Evolutionary conservation across 1,284 basidiomycete species (phyloP), one percentile per base, ranked within the genome.

Genomic region (Phellopilus nigrolimitatus): DNA sequence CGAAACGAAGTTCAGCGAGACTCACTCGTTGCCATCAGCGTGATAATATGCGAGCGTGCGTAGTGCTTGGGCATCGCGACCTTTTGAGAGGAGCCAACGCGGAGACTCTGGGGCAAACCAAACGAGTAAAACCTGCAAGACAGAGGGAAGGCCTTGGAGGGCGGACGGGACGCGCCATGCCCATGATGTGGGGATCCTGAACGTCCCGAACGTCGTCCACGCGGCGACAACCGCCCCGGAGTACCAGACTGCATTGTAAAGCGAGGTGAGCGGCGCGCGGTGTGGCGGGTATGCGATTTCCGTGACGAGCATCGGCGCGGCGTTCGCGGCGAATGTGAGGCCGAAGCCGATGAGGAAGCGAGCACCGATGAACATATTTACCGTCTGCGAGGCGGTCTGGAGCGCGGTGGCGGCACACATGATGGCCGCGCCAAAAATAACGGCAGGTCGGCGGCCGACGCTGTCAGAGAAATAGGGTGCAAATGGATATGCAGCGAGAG

Each of bases 191-290:
- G 66, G 59, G 42, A 88, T 79, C 61, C 75, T 73, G 70, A 84
- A 80, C 5, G 84, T 83, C 24, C 85, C 86, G 62, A 78, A 89
- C 1, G 84, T 82, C 0, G 80, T 70, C 86, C 86, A 89, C 0
- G 86, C 84, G 27, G 85, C 84, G 54, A 86, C 62, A 58, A 86
- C 84, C 53, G 83, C 73, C 51, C 87, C 88, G 24, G 82, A 79
- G 60, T 85, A 86, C 84, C 84, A 89, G 47, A 87, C 76, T n/a
- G 83, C 81, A 70, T 88, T 88, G 71, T 87, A 89, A 27, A 78
- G 67, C 2, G 84, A 80, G 3, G 82, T 88, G 39, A 88, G 66
- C 4, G 77, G 78, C 2, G 80, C 85, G 55, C 88, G 84, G 65
- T 91, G 82, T 0, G 76, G 69, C 3, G 88, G 88, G 65, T 89